Percentiles rank a stretch among this genome's conserved stretches.
Conservation (phyloP, 2,329 filamentous ascomycete genomes). For the Pestalotiopsis sp. region DNA sequence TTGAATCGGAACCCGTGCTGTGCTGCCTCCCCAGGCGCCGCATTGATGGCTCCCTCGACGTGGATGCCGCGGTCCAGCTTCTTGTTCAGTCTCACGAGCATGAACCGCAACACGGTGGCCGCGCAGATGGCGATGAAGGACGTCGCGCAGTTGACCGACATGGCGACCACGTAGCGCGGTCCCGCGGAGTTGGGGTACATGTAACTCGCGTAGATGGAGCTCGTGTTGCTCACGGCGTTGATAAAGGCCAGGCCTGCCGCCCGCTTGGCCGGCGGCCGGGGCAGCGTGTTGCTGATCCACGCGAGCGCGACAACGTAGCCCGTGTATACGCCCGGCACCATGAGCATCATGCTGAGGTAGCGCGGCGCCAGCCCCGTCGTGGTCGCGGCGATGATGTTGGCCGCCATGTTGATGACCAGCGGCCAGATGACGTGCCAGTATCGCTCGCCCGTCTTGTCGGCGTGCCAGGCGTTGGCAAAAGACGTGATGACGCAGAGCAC, state of each 20-base stretch:
- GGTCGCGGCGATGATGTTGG: slow-evolving; percentile 69
- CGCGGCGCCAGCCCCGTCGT: slow-evolving; percentile 63
- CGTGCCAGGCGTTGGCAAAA: slow-evolving; percentile 69
- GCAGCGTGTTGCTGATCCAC: slow-evolving; percentile 78
- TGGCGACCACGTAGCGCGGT: slow-evolving; percentile 55
- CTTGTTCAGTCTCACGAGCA: slow-evolving; percentile 68
- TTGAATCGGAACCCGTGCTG: slow-evolving; percentile 69
- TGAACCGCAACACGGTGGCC: slow-evolving; percentile 63
- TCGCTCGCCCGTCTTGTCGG: slow-evolving; percentile 71
- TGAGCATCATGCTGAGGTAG: slow-evolving; percentile 74
- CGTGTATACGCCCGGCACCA: slow-evolving; percentile 66
- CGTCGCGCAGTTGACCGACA: slow-evolving; percentile 70
- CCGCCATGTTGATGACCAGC: slow-evolving; percentile 60
- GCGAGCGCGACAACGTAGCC: slow-evolving; percentile 69
- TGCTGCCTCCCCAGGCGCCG: slow-evolving; percentile 56
- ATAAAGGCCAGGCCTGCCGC: slow-evolving; percentile 72
- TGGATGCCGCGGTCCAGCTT: slow-evolving; percentile 67
- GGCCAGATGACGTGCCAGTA: slow-evolving; percentile 69
- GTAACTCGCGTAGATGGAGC: slow-evolving; percentile 64
- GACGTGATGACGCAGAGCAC: slow-evolving; percentile 64
- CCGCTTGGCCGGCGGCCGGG: slow-evolving; percentile 75
- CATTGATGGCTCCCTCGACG: slow-evolving; percentile 59
- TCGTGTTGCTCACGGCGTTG: slow-evolving; percentile 72
- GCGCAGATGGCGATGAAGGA: slow-evolving; percentile 65
- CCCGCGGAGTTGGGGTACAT: slow-evolving; percentile 58